These are phyloP conservation scores for Mycothermus thermophilus DNA, from an alignment of 495 filamentous ascomycete genomes.

Conservation along the genomic window DNA sequence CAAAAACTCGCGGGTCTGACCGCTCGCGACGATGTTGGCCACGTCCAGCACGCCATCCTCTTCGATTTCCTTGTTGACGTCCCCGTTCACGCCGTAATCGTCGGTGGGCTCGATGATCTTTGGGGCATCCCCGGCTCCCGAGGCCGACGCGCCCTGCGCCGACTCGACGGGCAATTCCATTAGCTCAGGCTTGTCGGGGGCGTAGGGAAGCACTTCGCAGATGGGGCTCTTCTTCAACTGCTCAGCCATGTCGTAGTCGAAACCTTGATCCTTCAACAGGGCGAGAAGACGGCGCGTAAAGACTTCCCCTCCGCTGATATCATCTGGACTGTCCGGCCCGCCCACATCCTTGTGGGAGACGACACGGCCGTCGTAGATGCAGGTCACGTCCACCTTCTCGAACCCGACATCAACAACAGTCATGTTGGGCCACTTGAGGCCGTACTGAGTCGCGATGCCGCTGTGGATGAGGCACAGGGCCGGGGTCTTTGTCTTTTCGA, in stretches of 20 bases:
- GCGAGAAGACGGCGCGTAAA: constrained; percentile 67
- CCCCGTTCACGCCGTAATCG: constrained; percentile 39
- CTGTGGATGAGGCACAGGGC: constrained; percentile 78
- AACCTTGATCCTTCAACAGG: constrained; percentile 54
- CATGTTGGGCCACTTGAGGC: constrained; percentile 59
- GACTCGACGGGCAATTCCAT: constrained; percentile 47
- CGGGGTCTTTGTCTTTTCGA: constrained; percentile 91
- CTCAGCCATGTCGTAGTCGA: constrained; percentile 82
- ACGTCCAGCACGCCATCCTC: constrained; percentile 86
- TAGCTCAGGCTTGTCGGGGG: constrained; percentile 38
- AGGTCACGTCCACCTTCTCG: constrained; percentile 82
- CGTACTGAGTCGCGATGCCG: constrained; percentile 69
- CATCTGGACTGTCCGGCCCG: constrained; percentile 42
- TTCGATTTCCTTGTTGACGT: constrained; percentile 36
- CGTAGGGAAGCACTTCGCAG: constrained; percentile 72
- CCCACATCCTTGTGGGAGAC: constrained; percentile 28
- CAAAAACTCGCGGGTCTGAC: constrained; percentile 82
- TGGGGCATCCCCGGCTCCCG: constrained; percentile 18
- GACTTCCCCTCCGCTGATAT: constrained; percentile 70
- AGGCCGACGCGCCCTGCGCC: constrained; percentile 29
- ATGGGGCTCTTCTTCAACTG: constrained; percentile 81
- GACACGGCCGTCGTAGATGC: constrained; percentile 63
- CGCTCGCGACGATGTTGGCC: constrained; percentile 80
- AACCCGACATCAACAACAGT: constrained; percentile 83
- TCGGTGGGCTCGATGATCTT: constrained; percentile 24